Evolutionary conservation across 129 eudicot genomes (phyloP).

Genomic region (Centrapalus pauciflorus): DNA sequence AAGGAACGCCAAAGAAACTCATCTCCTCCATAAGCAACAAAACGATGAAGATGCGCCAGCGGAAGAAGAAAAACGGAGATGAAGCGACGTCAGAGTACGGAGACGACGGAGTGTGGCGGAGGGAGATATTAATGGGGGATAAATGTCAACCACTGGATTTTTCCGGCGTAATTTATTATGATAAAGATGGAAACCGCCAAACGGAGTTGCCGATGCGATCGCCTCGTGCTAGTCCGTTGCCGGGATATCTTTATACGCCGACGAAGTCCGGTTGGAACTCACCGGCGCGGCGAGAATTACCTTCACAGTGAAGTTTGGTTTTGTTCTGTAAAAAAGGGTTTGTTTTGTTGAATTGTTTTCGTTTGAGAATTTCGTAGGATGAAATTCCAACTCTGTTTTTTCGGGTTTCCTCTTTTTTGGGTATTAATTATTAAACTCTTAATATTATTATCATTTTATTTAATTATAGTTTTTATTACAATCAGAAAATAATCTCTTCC

Average conservation of each 20-base stretch:
- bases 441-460: no score
- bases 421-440: background rate
- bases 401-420: background rate
- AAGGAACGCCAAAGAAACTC: slow-evolving; percentile 24
- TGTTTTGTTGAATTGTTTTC: background rate
- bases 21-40: slow-evolving; percentile 32
- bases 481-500: no score
- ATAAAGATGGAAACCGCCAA: slow-evolving; percentile 20
- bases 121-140: slow-evolving; percentile 31
- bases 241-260: slow-evolving; percentile 10
- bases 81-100: slow-evolving; percentile 18
- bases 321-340: background rate
- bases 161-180: slow-evolving; percentile 29
- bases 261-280: slow-evolving; percentile 7
- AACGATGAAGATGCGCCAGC: slow-evolving; percentile 27
- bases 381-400: slow-evolving; percentile 7
- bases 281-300: slow-evolving; percentile 4
- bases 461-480: no score
- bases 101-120: slow-evolving; percentile 34
- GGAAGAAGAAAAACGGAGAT: slow-evolving; percentile 4
- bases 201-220: slow-evolving; percentile 37
- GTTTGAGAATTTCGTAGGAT: background rate
- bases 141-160: slow-evolving; percentile 32
- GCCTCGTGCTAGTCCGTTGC: slow-evolving; percentile 30
- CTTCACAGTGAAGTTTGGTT: background rate